Evolutionary conservation across 2,329 filamentous ascomycete genomes (phyloP).

Genomic region (Aspergillus nomiae): DNA sequence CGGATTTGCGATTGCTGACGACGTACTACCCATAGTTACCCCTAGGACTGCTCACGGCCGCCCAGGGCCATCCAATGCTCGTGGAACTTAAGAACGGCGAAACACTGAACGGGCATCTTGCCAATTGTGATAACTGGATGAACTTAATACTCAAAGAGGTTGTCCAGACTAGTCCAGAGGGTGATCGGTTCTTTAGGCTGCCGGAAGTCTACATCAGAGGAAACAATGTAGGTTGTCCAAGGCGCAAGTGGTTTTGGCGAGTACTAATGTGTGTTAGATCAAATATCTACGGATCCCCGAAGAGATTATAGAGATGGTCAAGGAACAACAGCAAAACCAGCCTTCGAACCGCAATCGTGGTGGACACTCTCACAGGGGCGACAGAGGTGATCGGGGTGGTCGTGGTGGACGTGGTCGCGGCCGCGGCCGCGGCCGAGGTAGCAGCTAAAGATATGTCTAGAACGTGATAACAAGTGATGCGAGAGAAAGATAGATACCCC

Average conservation of each 20-base stretch:
- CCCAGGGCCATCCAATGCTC: constrained; percentile 96
- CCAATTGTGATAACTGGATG: constrained; percentile 99
- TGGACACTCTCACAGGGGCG: constrained; percentile 29
- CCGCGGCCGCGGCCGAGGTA: constrained; percentile 46
- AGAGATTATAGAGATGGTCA: constrained; percentile 92
- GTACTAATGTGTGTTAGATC: constrained; percentile 63
- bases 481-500: constrained; percentile 39
- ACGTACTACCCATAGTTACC: constrained; percentile 53
- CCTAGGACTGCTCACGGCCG: constrained; percentile 83
- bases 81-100: constrained; percentile 98
- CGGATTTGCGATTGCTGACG: not conserved
- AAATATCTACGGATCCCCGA: constrained; percentile 97
- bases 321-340: constrained; percentile 83
- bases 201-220: constrained; percentile 95
- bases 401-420: constrained; percentile 47
- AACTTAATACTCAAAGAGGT: constrained; percentile 97
- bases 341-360: constrained; percentile 45
- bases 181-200: constrained; percentile 88
- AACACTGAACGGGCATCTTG: constrained; percentile 92
- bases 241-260: not conserved
- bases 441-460: constrained; percentile 25
- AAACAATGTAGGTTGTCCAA: constrained; percentile 74
- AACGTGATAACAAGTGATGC: constrained; percentile 19
- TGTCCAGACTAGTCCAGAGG: constrained; percentile 92
- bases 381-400: constrained; percentile 43